These are phyloP conservation scores for Boechera stricta DNA, from an alignment of 345 rosid species.

Conservation along the genomic window DNA sequence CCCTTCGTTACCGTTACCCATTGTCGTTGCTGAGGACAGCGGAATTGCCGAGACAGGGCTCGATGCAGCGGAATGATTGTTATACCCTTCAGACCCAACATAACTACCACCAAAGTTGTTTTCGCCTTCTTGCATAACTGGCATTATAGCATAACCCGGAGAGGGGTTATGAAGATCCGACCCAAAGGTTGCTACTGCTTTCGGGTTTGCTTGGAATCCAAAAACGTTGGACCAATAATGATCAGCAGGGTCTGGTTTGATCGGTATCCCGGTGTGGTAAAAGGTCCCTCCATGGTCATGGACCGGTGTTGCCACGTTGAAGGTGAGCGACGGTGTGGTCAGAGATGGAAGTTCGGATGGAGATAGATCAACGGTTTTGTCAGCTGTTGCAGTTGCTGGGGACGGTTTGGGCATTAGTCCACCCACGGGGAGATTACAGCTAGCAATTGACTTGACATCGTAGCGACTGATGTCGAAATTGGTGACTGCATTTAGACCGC, in stretches of 20 bases:
- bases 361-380: slow-evolving; percentile 29
- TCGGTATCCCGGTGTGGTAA: slow-evolving; percentile 61
- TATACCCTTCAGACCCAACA: slow-evolving; percentile 46
- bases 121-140: slow-evolving; percentile 36
- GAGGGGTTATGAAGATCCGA: slow-evolving; percentile 30
- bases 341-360: slow-evolving; percentile 56
- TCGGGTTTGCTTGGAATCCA: slow-evolving; percentile 45
- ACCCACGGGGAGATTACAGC: slow-evolving; percentile 81
- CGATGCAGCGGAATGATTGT: slow-evolving; percentile 35
- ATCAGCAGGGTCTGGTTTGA: slow-evolving; percentile 63
- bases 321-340: slow-evolving; percentile 54
- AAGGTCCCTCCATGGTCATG: slow-evolving; percentile 43
- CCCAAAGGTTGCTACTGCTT: slow-evolving; percentile 33
- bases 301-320: slow-evolving; percentile 52
- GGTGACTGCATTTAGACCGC: slow-evolving; percentile 90
- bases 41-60: slow-evolving; percentile 49
- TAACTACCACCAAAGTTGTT: slow-evolving; percentile 46
- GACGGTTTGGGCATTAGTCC: slow-evolving; percentile 53
- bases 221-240: slow-evolving; percentile 70
- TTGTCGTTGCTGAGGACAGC: slow-evolving; percentile 41
- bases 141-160: slow-evolving; percentile 44
- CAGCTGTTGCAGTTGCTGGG: neutral
- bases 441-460: slow-evolving; percentile 86
- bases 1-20: slow-evolving; percentile 47
- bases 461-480: slow-evolving; percentile 94